Conservation (phyloP, 345 rosid genomes). For the Acer campestre region DNA sequence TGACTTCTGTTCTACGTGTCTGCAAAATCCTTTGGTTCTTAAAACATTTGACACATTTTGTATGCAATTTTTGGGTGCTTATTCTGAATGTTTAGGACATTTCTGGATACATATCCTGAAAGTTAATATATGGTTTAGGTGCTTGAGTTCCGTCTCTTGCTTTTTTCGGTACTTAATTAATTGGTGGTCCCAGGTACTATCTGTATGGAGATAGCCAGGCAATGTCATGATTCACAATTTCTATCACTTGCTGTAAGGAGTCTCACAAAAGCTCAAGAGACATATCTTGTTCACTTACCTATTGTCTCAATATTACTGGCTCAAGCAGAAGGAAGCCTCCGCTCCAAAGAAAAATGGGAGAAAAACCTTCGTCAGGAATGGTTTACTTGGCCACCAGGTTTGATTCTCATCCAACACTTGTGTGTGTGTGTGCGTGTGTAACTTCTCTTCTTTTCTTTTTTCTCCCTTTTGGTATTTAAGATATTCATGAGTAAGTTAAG, state of each 20-base stretch:
- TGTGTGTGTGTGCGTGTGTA: neutral
- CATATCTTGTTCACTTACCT: slow-evolving; percentile 57
- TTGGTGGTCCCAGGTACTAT: slow-evolving; percentile 50
- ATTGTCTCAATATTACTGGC: slow-evolving; percentile 70
- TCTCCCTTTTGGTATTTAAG: neutral
- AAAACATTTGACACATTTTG: neutral
- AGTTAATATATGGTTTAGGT: neutral
- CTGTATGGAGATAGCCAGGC: slow-evolving; percentile 79
- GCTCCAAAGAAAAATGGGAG: slow-evolving; percentile 77
- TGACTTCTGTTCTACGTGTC: neutral
- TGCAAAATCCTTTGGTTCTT: neutral
- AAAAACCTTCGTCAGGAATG: slow-evolving; percentile 77
- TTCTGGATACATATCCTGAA: neutral
- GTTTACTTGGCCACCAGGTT: slow-evolving; percentile 96
- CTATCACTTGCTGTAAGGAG: slow-evolving; percentile 64
- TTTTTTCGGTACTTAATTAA: neutral
- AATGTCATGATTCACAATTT: slow-evolving; percentile 48
- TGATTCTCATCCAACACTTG: slow-evolving; percentile 13
- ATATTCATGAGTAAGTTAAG: neutral
- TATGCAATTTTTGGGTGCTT: neutral
- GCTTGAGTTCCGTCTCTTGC: neutral
- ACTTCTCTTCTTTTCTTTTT: neutral
- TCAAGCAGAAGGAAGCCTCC: slow-evolving; percentile 90
- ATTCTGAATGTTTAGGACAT: neutral
- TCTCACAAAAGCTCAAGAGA: slow-evolving; percentile 57